Base-by-base conservation (phyloP, 2,329 filamentous ascomycete species). In the Trichophyton verrucosum region DNA sequence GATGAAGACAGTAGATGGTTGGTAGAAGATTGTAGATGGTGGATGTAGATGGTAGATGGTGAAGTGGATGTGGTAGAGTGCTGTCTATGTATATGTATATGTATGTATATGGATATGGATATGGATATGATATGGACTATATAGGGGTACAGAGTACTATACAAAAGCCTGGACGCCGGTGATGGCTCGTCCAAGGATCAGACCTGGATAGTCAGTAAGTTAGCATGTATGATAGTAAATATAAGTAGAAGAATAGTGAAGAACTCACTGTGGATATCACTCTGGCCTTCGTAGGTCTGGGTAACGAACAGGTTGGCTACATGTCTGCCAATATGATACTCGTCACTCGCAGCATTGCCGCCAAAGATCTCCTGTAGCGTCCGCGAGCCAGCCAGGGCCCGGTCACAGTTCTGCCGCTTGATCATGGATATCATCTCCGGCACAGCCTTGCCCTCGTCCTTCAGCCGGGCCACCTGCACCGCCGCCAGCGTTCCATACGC, bases 341-440 rank as follows among this genome's bases (percentile, higher is more conserved):
- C 94, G 69, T 99, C 94, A 70, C 91, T 96, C 57, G 94, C 90
- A n/a, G 94, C 94, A 71, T 99, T 99, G 33, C 94, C 94, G 61
- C 94, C 94, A 76, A 99, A 96, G 22, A 99, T 83, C 77, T 99
- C 94, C 75, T 99, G 94, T 63, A 99, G 78, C 63, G 81, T 78
- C 66, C 94, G 82, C 20, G 91, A 85, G 66, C 92, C 91, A 33
- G 82, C 78, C 68, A 99, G 78, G 15, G 94, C 94, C 59, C 86
- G 80, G 75, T 99, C 94, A 74, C 94, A 99, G 75, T 99, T 99
- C 77, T 97, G 91, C 66, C 94, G 82, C 82, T 99, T 99, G 72
- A 97, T 86, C 89, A 99, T 86, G 7, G 82, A 85, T 69, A 99
- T 95, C 92, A 97, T 97, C 78, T 99, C 94, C 5, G 94, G 91